A percentile compares a stretch with the other conserved stretches of the same genome.
These are phyloP conservation scores for Kregervanrija pseudodelftensis DNA, from an alignment of 805 yeast species.

Conservation along the genomic window DNA sequence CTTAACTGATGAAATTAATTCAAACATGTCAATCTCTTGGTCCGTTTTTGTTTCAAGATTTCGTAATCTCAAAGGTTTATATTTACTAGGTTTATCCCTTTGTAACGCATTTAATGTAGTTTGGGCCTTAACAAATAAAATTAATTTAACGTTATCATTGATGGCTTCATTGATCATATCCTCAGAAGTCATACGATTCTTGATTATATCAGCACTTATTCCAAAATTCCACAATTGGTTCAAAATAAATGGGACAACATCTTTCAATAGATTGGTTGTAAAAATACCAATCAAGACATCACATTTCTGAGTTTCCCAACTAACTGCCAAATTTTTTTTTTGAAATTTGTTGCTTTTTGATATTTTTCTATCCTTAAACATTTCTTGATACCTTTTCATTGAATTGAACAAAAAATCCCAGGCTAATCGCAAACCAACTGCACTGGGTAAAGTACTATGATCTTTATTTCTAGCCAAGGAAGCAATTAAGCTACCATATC, in stretches of 20 bases:
- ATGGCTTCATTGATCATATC: conserved; percentile 60
- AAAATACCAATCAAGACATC: conserved; percentile 75
- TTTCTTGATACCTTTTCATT: conserved; percentile 40
- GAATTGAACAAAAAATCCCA: conserved; percentile 56
- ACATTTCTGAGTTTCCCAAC: conserved; percentile 58
- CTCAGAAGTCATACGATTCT: conserved; percentile 43
- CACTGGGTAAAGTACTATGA: conserved; percentile 36
- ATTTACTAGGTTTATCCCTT: conserved; percentile 37
- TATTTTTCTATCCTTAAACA: conserved; percentile 20
- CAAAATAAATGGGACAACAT: conserved; percentile 58
- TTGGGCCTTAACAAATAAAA: conserved; percentile 71
- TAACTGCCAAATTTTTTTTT: conserved; percentile 21
- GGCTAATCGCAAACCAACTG: conserved; percentile 84
- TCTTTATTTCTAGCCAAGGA: conserved; percentile 49
- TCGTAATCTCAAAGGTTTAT: conserved; percentile 70
- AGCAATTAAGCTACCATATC: conserved; percentile 72
- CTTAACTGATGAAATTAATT: conserved; percentile 42
- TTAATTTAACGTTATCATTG: conserved; percentile 66
- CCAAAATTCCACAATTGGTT: conserved; percentile 65
- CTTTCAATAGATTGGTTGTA: conserved; percentile 46
- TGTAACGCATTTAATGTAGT: conserved; percentile 19
- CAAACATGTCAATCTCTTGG: conserved; percentile 65
- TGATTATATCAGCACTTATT: conserved; percentile 70
- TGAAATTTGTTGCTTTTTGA: conserved; percentile 25
- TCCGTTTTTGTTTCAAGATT: conserved; percentile 57